These are phyloP conservation scores for Phialocephala sp. DNA, from an alignment of 2,329 filamentous ascomycete genomes.

Conservation along the genomic window DNA sequence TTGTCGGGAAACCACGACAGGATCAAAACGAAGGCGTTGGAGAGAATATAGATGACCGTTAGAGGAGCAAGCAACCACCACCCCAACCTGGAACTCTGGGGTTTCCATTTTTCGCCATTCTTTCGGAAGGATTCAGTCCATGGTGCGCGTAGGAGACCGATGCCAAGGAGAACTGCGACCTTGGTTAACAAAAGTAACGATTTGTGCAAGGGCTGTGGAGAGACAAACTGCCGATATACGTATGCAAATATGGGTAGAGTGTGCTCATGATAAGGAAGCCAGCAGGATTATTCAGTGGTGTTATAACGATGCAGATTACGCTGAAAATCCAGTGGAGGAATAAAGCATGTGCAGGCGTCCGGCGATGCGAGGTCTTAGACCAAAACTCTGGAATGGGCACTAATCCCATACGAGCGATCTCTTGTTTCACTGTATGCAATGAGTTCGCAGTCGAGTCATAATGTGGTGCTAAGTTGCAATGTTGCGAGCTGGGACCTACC, in stretches of 20 bases:
- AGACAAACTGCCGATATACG: background rate
- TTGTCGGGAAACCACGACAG: background rate
- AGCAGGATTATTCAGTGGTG: background rate
- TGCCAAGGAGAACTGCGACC: background rate
- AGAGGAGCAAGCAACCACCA: background rate
- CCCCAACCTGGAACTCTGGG: background rate
- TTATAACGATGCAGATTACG: background rate
- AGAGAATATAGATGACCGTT: background rate
- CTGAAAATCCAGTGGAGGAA: conserved; percentile 1
- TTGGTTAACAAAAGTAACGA: background rate
- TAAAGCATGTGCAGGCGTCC: background rate
- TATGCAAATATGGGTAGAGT: background rate
- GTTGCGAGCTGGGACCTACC: background rate
- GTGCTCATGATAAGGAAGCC: background rate
- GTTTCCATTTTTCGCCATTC: background rate
- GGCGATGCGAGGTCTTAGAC: background rate
- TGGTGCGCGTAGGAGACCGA: background rate
- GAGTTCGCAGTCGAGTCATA: too few species aligned
- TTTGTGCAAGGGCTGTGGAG: background rate
- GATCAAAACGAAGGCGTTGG: background rate
- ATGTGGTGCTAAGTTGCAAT: background rate
- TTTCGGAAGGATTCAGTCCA: background rate
- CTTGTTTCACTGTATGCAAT: background rate
- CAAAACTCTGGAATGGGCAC: background rate
- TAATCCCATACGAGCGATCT: background rate